Evolutionary conservation across 164 flowering plant species (phyloP).

Genomic region (Buxus sempervirens): DNA sequence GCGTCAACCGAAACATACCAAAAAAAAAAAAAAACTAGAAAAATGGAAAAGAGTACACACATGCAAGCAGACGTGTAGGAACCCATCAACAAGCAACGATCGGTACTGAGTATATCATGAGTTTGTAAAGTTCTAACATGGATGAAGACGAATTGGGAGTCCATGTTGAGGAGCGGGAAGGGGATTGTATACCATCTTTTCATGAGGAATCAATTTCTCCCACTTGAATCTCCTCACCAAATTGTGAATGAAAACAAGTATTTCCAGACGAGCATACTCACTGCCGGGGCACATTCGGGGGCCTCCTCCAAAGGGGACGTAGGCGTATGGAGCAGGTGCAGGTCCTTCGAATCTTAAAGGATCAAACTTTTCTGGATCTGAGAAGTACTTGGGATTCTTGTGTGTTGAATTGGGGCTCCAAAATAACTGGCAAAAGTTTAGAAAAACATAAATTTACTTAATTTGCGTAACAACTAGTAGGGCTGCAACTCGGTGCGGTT

Average conservation of each 20-base stretch:
- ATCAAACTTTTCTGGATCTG: constrained; percentile 16
- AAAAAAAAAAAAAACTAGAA: too few species aligned
- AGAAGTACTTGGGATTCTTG: constrained; percentile 8
- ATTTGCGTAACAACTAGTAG: too few species aligned
- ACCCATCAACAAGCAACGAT: too few species aligned
- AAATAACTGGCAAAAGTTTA: background rate
- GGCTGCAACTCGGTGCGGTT: too few species aligned
- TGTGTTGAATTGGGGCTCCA: constrained; percentile 16
- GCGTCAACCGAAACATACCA: too few species aligned
- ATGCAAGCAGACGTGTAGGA: too few species aligned
- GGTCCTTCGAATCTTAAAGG: constrained; percentile 15
- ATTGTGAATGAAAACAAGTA: constrained; percentile 18
- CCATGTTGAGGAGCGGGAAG: background rate
- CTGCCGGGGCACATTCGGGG: constrained; percentile 20
- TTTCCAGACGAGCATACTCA: constrained; percentile 14
- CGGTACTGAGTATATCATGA: too few species aligned
- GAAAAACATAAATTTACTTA: too few species aligned
- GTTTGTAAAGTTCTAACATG: background rate
- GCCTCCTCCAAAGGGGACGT: constrained; percentile 20
- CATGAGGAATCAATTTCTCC: constrained; percentile 16
- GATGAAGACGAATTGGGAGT: background rate
- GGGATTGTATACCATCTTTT: background rate
- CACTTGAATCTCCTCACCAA: constrained; percentile 12
- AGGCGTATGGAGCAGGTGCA: constrained; percentile 7
- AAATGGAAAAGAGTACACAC: too few species aligned